Percentiles rank a stretch among this genome's conserved stretches.
Evolutionary conservation across 1,284 basidiomycete genomes (phyloP).

Genomic region (Leccinum proliferum): DNA sequence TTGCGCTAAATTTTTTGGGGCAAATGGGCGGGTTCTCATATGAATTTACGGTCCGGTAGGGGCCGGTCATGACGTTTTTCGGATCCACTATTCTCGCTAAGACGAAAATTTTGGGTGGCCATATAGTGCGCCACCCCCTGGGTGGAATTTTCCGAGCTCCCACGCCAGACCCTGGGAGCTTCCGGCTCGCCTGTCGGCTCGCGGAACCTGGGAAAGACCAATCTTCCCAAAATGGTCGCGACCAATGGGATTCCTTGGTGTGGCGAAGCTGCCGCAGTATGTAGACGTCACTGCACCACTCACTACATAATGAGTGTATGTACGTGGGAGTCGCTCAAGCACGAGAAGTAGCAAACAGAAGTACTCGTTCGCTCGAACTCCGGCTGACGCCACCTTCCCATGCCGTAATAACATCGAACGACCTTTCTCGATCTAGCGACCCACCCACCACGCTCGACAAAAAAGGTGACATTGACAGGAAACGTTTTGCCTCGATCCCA

Average conservation of each 20-base stretch:
- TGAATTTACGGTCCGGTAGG: not conserved
- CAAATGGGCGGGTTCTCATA: not conserved
- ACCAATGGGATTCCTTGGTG: too few relatives aligned
- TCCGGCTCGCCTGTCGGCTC: too few relatives aligned
- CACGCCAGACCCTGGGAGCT: too few relatives aligned
- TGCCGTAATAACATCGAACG: not conserved
- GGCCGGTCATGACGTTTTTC: conserved; percentile 7
- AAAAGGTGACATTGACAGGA: not conserved
- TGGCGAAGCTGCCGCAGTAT: too few relatives aligned
- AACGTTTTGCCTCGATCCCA: not conserved
- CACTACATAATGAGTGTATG: not conserved
- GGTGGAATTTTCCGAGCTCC: too few relatives aligned
- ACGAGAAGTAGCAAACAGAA: not conserved
- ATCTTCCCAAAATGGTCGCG: too few relatives aligned
- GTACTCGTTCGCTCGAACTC: not conserved
- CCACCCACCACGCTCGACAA: not conserved
- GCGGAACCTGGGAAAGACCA: too few relatives aligned
- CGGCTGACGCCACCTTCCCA: not conserved
- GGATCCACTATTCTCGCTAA: too few relatives aligned
- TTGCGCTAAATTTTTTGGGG: too few relatives aligned
- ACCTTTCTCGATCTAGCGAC: not conserved
- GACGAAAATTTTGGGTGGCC: too few relatives aligned
- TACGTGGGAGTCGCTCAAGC: too few relatives aligned
- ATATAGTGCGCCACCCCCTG: too few relatives aligned
- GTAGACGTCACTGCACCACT: not conserved